Base-by-base conservation (phyloP, 768 basidiomycete species). In the Pleurotus pulmonarius region DNA sequence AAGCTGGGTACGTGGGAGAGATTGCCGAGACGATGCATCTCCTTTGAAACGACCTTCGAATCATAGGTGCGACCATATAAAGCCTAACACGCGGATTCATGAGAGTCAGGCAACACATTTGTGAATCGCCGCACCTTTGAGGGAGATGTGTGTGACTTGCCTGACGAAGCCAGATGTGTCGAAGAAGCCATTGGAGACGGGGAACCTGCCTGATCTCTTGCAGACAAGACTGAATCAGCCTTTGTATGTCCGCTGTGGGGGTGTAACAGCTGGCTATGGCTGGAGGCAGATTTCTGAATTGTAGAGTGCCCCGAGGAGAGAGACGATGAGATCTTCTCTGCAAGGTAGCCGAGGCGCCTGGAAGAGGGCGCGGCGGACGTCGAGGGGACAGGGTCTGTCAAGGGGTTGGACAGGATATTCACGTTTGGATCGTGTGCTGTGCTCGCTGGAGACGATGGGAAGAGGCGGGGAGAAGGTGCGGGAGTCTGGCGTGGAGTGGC, bases 21-120 rank as follows among this genome's bases (percentile, higher is more conserved):
- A 24, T 78, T 83, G 25, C 86, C 90, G 3, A 92, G 81, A 34
- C 91, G 82, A 64, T 92, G 89, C 89, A 93, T 92, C 69, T 93
- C 91, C 40, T 88, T 83, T 2, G 87, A 82, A 61, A 92, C 88
- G 46, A 90, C 75, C 67, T 92, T 90, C 13, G 87, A 77, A 71
- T 90, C 88, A 69, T 90, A 91, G 1, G 88, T 89, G 18, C 89
- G 84, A 20, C 82, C 78, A 66, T 87, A 82, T 8, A 83, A 80
- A 39, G 79, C 70, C 82, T 79, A 58, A 46, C 45, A 24, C 9
- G 41, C 25, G 49, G 57, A 2, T 46, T 41, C 52, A 41, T 59
- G 52, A 58, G 60, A 49, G 53, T 60, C 29, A 56, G 51, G 55
- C 46, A 55, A 49, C 51, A 16, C 52, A 54, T 56, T 60, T 13